Evolutionary conservation across 2,329 filamentous ascomycete genomes (phyloP), one percentile per base, ranked within the genome.

Genomic region (Lomentospora prolificans): DNA sequence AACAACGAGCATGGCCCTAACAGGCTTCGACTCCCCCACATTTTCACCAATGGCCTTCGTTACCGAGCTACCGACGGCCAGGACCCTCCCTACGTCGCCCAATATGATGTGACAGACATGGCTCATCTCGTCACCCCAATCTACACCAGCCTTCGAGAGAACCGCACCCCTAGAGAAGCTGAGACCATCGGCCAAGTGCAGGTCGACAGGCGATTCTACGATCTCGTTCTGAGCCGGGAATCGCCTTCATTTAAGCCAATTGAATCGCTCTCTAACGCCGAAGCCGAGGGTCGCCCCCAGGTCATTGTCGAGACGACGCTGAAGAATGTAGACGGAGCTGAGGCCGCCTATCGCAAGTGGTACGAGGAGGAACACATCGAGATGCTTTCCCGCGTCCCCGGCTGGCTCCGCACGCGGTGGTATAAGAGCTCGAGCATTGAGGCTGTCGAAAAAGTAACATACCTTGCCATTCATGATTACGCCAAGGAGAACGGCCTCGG

Each of bases 1-100:
- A 91, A 95, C 74, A 94, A 90, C 69, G 90, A 95, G 73, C 90
- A 95, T 72, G 90, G 90, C 55, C 90, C 90, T 17, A 81, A 84
- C 14, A 86, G 90, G 51, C 79, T 95, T 5, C 85, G 89, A 51
- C 73, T 95, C 12, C 82, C 87, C 3, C 84, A 86, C 63, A 84
- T 91, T 66, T 82, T 83, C 66, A 67, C 72, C 61, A 94, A 89
- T 67, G 90, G 90, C 57, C 85, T 94, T 62, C 85, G 90, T 46
- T 95, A 90, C 71, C 79, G 77, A 25, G 86, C 87, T 7, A 79
- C 73, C 14, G 87, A 92, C 66, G 71, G 74, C 52, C 60, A 71
- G 60, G 66, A 75, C 60, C 89, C 88, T 1, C 78, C 83, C 60
- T 95, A 84, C 75, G 81, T 92, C 66, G 90, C 90, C 30, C 72